Base-by-base conservation (phyloP, 2,329 filamentous ascomycete species). In the Xylaria sp. region DNA sequence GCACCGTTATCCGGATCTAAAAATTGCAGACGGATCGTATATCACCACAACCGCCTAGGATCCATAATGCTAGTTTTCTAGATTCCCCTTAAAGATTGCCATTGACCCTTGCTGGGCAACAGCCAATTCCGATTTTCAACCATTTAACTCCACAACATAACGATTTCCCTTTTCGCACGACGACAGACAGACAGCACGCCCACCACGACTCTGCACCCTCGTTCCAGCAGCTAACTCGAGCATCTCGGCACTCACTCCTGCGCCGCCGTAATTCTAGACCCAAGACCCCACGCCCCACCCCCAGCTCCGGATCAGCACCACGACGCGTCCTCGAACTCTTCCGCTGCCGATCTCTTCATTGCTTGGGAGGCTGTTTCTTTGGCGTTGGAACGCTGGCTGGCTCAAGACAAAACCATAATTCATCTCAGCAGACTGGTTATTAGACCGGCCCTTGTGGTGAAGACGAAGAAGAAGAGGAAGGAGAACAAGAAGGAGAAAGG, bases 41-140 rank as follows among this genome's bases (percentile, higher is more conserved):
- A 61, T 64, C 55, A 56, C 57, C 51, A 50, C 59, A 60, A 59
- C 58, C 57, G 54, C 57, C 61, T 60, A 40, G 54, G 62, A 62
- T 60, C 64, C 62, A 66, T 65, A 61, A 67, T 68, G 62, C 64
- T 56, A 65, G 64, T 57, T 61, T 60, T 61, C 59, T 59, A 62
- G 55, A 63, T 69, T 67, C 63, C 67, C 63, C 65, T 66, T 67
- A 56, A 63, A 66, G 63, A 69, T 69, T 69, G 58, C 67, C 67
- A 70, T 71, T 63, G 60, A 68, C 59, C 55, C 53, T 55, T 59
- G 58, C 57, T 56, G 49, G 55, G 53, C 51, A 63, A 60, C 47
- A 54, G 59, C 51, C 58, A 63, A 59, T 64, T 64, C 54, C 61
- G 57, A 65, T 65, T 52, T 50, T 43, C 54, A 44, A 48, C 57